Percentiles rank a stretch among this genome's conserved stretches.
Conservation (phyloP, 2,329 filamentous ascomycete genomes). For the Dendryphion nanum region DNA sequence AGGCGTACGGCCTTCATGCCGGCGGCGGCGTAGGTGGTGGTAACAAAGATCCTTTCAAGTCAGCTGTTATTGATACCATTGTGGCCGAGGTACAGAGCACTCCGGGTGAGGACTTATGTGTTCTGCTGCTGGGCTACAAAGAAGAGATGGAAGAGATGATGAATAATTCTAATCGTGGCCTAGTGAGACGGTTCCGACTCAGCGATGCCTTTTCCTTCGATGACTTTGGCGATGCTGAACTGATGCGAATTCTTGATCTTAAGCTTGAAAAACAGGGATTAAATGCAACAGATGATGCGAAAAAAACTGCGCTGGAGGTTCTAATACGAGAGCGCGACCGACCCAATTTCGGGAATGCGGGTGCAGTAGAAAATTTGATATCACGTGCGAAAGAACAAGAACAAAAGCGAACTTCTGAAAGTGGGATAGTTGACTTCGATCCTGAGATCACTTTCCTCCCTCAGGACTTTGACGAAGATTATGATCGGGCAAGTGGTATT, state of each 20-base stretch:
- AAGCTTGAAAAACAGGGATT: conserved; percentile 62
- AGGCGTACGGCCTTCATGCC: conserved; percentile 66
- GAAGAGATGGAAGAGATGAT: conserved; percentile 71
- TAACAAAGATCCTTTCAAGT: conserved; percentile 53
- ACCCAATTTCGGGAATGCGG: conserved; percentile 69
- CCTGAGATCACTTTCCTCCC: conserved; percentile 42
- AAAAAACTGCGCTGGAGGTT: conserved; percentile 56
- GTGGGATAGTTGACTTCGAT: conserved; percentile 54
- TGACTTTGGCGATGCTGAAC: conserved; percentile 61
- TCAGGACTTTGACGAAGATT: conserved; percentile 56
- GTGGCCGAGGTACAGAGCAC: conserved; percentile 70
- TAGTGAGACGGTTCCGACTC: conserved; percentile 65
- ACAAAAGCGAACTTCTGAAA: conserved; percentile 44
- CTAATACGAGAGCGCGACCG: conserved; percentile 61
- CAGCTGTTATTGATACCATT: conserved; percentile 69
- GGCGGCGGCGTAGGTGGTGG: conserved; percentile 29
- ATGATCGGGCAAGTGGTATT: conserved; percentile 50
- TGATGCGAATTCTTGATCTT: conserved; percentile 59
- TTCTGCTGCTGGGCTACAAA: conserved; percentile 69
- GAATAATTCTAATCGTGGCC: conserved; percentile 69
- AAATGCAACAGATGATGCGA: conserved; percentile 51
- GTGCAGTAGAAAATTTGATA: conserved; percentile 71
- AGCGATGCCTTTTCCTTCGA: conserved; percentile 65
- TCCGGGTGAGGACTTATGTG: conserved; percentile 69
- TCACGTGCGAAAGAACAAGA: conserved; percentile 55